phyloP scores from a whole-genome alignment of 352 stramenopile species.

The Phytophthora hibernalis region DNA sequence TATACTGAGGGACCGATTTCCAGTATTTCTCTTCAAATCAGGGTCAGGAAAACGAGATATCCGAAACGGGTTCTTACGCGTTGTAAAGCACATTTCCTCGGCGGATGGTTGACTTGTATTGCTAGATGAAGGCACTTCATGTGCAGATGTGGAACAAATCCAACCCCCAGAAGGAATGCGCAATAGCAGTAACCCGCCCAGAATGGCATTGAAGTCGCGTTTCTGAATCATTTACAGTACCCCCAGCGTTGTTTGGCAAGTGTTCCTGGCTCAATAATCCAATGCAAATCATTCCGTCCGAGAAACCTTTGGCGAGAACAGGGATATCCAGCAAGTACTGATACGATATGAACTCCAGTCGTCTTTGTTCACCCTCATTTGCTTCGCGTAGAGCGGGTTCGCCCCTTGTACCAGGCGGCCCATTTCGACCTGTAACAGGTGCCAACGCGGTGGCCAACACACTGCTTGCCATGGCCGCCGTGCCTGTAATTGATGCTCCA shows the following conservation, averaged over 20 bases:
- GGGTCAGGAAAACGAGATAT: slow-evolving; percentile 51
- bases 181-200: slow-evolving; percentile 55
- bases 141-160: background rate
- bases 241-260: slow-evolving; percentile 9
- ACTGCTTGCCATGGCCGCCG: slow-evolving; percentile 25
- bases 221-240: slow-evolving; percentile 10
- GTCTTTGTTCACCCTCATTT: slow-evolving; percentile 9
- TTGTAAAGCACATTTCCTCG: slow-evolving; percentile 41
- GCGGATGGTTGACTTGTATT: slow-evolving; percentile 5
- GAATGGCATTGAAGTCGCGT: slow-evolving; percentile 43
- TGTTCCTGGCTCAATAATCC: slow-evolving; percentile 39
- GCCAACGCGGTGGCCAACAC: slow-evolving; percentile 41
- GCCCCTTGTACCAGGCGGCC: background rate
- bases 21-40: slow-evolving; percentile 39
- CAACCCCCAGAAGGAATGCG: slow-evolving; percentile 52
- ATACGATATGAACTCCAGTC: slow-evolving; percentile 16
- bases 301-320: slow-evolving; percentile 55
- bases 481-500: slow-evolving; percentile 22
- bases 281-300: slow-evolving; percentile 51
- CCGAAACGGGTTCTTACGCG: slow-evolving; percentile 72
- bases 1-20: slow-evolving; percentile 40
- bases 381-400: slow-evolving; percentile 10
- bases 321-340: slow-evolving; percentile 68
- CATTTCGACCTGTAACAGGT: slow-evolving; percentile 27
- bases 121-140: background rate